Conservation (phyloP, 495 filamentous ascomycete genomes). For the Darksidea phi region DNA sequence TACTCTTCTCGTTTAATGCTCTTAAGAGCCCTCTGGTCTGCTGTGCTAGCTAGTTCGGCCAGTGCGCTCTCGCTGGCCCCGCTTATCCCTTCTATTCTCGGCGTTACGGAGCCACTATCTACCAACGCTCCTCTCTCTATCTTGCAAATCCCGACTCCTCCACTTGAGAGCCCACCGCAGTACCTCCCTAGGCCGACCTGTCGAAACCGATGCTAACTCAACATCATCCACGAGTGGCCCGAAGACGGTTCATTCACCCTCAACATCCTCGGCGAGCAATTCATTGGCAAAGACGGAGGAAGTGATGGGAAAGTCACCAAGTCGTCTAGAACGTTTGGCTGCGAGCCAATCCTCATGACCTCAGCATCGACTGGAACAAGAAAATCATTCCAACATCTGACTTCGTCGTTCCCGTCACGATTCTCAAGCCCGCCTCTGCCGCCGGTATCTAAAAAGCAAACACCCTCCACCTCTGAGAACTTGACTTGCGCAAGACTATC, state of each 20-base stretch:
- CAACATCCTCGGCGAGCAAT: conserved; percentile 59
- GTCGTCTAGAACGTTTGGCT: too few species aligned
- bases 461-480: conserved; percentile 61
- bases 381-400: conserved; percentile 60
- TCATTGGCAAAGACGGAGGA: too few species aligned
- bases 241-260: conserved; percentile 52
- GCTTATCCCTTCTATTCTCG: conserved; percentile 59
- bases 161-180: conserved; percentile 55
- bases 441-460: conserved; percentile 52
- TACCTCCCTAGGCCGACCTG: conserved; percentile 58
- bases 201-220: conserved; percentile 59
- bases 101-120: conserved; percentile 56
- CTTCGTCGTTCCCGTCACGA: conserved; percentile 59
- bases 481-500: conserved; percentile 53
- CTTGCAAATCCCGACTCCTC: conserved; percentile 58
- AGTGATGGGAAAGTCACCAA: too few species aligned
- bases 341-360: conserved; percentile 61
- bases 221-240: conserved; percentile 63
- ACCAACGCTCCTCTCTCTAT: conserved; percentile 55
- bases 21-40: conserved; percentile 15
- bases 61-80: conserved; percentile 49
- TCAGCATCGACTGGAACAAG: conserved; percentile 58
- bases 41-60: conserved; percentile 14
- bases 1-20: conserved; percentile 13
- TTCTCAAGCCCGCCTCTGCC: conserved; percentile 55